phyloP scores from a whole-genome alignment of 2,329 filamentous ascomycete genomes.

The Nakataea oryzae region DNA sequence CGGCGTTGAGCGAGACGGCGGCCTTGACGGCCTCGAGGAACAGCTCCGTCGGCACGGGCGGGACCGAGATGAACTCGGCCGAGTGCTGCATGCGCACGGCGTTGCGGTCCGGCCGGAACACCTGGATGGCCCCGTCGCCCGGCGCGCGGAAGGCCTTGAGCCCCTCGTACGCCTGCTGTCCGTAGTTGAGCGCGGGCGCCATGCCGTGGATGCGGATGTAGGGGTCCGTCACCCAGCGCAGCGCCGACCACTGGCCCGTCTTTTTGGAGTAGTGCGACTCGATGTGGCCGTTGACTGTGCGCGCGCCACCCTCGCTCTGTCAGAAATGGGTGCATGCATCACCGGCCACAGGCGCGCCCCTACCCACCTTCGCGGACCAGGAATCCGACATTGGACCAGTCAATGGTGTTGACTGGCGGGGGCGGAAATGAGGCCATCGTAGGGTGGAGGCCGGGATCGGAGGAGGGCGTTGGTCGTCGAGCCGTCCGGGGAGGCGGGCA shows the following conservation, averaged over 20 bases:
- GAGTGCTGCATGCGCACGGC: constrained; percentile 77
- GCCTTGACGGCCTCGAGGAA: constrained; percentile 70
- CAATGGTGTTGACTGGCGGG: constrained; percentile 68
- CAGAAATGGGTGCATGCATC: not conserved
- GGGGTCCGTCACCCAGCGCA: constrained; percentile 71
- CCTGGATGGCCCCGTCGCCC: constrained; percentile 56
- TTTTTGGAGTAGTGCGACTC: constrained; percentile 72
- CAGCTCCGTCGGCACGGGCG: constrained; percentile 62
- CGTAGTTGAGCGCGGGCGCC: constrained; percentile 92
- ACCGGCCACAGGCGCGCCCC: not conserved
- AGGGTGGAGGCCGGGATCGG: not conserved
- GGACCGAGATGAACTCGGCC: constrained; percentile 73
- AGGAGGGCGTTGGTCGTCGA: not conserved
- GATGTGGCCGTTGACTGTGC: constrained; percentile 84
- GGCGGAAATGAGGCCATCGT: constrained; percentile 50
- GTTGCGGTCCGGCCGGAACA: constrained; percentile 85
- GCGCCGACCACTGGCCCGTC: constrained; percentile 67
- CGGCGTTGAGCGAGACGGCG: constrained; percentile 81
- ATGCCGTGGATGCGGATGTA: constrained; percentile 88
- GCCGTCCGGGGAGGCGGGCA: not conserved
- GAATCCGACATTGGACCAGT: constrained; percentile 93
- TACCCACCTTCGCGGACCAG: constrained; percentile 72
- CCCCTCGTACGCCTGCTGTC: constrained; percentile 96
- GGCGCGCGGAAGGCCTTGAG: constrained; percentile 88
- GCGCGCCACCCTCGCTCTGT: not conserved